These are phyloP conservation scores for Fusarium pseudograminearum DNA, from an alignment of 2,329 filamentous ascomycete genomes.

Conservation along the genomic window DNA sequence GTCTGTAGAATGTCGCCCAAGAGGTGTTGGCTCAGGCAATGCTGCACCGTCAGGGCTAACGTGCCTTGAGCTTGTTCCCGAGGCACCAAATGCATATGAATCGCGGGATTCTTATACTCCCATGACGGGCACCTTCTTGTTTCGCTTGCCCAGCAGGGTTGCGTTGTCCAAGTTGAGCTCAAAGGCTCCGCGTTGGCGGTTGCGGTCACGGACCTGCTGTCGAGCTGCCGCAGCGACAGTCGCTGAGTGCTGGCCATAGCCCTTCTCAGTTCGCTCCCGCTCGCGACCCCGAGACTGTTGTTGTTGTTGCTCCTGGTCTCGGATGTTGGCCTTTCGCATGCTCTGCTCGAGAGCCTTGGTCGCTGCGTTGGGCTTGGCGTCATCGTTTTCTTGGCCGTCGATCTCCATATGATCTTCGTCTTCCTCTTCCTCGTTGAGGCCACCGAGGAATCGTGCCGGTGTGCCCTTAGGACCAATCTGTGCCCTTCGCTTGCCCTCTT, in stretches of 20 bases:
- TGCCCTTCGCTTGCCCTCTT: slow-evolving; percentile 92
- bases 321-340: slow-evolving; percentile 84
- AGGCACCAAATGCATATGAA: slow-evolving; percentile 7
- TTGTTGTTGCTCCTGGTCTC: slow-evolving; percentile 57
- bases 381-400: slow-evolving; percentile 66
- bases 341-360: slow-evolving; percentile 85
- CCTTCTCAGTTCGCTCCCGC: slow-evolving; percentile 63
- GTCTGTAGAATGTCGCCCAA: slow-evolving; percentile 31
- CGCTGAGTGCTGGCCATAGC: slow-evolving; percentile 91
- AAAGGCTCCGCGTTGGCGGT: slow-evolving; percentile 82
- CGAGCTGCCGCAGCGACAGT: slow-evolving; percentile 85
- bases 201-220: slow-evolving; percentile 77
- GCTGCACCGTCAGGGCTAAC: slow-evolving; percentile 31
- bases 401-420: slow-evolving; percentile 67
- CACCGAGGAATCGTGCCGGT: slow-evolving; percentile 67
- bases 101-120: slow-evolving; percentile 50
- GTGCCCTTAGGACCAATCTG: slow-evolving; percentile 80
- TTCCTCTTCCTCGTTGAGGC: slow-evolving; percentile 76
- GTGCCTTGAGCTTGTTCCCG: slow-evolving; percentile 13
- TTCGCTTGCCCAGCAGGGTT: slow-evolving; percentile 82
- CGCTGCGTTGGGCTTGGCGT: slow-evolving; percentile 56
- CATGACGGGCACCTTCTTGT: slow-evolving; percentile 65
- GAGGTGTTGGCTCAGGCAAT: slow-evolving; percentile 20
- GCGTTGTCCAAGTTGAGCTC: slow-evolving; percentile 93
- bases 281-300: slow-evolving; percentile 51